Evolutionary conservation across 768 basidiomycete species (phyloP).

Genomic region (Pseudohyphozyma bogoriensis): DNA sequence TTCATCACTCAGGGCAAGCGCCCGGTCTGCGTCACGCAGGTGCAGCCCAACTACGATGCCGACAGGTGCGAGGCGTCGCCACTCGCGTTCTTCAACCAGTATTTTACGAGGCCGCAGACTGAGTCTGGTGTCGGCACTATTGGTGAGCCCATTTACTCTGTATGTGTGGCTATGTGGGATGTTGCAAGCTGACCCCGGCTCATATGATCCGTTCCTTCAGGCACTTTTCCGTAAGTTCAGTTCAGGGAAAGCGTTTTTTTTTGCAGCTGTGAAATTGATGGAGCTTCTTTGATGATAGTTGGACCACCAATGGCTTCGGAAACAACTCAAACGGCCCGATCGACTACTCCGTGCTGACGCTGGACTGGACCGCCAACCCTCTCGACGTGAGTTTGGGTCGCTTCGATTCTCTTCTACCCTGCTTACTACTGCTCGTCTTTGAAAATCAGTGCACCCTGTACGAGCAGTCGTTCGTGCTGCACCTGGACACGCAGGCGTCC

Average conservation of each 20-base stretch:
- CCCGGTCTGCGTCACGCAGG: slow-evolving; percentile 7
- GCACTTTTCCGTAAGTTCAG: background rate
- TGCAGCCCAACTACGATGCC: slow-evolving; percentile 1
- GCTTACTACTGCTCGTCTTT: no score
- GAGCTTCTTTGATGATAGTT: no score
- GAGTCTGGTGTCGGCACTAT: background rate
- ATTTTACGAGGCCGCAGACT: slow-evolving; percentile 8
- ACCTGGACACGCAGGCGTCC: background rate
- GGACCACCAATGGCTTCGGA: slow-evolving; percentile 6
- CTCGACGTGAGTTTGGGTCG: no score
- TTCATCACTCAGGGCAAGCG: background rate
- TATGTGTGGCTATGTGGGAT: background rate
- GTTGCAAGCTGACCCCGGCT: background rate
- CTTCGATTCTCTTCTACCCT: no score
- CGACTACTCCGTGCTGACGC: slow-evolving; percentile 12
- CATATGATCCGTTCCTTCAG: background rate
- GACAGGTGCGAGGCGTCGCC: slow-evolving; percentile 8
- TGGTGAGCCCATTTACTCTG: background rate
- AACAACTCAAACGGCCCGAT: slow-evolving; percentile 9
- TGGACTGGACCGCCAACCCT: slow-evolving; percentile 17
- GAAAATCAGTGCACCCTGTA: slow-evolving; percentile 1
- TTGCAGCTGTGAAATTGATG: no score
- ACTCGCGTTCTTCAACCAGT: slow-evolving; percentile 6
- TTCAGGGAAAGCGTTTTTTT: background rate
- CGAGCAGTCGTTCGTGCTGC: slow-evolving; percentile 10